A percentile compares a stretch with the other conserved stretches of the same genome.
phyloP scores from a whole-genome alignment of 768 basidiomycete genomes.

The Lyophyllum semitale region DNA sequence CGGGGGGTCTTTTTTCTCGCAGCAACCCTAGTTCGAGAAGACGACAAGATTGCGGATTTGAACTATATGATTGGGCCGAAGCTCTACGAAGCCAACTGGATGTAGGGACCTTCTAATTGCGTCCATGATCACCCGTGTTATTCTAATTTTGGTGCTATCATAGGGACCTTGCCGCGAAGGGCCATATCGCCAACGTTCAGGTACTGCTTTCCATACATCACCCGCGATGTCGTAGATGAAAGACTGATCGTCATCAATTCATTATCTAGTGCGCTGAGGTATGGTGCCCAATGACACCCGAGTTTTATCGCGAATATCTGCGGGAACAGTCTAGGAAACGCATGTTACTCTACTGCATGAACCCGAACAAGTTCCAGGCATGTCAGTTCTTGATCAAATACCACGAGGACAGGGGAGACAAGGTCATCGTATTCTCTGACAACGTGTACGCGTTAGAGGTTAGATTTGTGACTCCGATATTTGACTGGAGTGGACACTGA shows the following conservation, averaged over 20 bases:
- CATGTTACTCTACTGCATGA: constrained; percentile 99
- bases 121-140: constrained; percentile 14
- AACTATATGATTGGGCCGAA: constrained; percentile 99
- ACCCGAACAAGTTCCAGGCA: constrained; percentile 98
- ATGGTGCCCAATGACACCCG: constrained; percentile 99
- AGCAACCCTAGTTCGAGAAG: constrained; percentile 98
- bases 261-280: constrained; percentile 89
- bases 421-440: constrained; percentile 99
- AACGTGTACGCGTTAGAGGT: constrained; percentile 98
- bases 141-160: constrained; percentile 12
- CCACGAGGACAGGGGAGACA: constrained; percentile 96
- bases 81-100: constrained; percentile 99
- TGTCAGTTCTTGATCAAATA: constrained; percentile 99
- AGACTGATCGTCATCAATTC: constrained; percentile 9
- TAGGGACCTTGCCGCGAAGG: constrained; percentile 95
- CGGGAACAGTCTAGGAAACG: constrained; percentile 90
- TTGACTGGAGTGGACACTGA: not conserved
- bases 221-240: not conserved
- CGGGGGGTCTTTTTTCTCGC: constrained; percentile 6
- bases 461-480: constrained; percentile 18
- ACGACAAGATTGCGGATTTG: constrained; percentile 97
- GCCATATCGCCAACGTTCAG: constrained; percentile 99
- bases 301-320: constrained; percentile 98
- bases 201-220: constrained; percentile 38
- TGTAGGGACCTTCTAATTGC: constrained; percentile 45